Conservation (phyloP, 805 yeast species). For the Lachancea sp. region DNA sequence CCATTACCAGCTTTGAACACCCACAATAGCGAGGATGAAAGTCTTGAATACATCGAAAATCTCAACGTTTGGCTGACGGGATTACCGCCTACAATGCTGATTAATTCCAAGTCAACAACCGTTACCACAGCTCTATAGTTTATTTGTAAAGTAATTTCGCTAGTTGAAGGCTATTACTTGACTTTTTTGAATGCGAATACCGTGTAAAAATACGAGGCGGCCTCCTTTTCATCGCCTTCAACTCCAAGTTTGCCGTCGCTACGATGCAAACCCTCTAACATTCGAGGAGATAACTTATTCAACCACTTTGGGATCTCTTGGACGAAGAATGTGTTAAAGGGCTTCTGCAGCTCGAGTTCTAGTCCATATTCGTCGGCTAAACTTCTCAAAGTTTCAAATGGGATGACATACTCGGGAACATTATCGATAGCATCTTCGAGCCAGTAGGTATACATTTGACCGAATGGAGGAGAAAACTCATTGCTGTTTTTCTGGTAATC, state of each 20-base stretch:
- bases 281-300: constrained; percentile 49
- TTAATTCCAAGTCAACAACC: constrained; percentile 91
- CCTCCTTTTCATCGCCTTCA: constrained; percentile 84
- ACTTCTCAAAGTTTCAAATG: constrained; percentile 79
- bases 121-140: constrained; percentile 81
- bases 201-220: constrained; percentile 75
- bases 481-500: constrained; percentile 63
- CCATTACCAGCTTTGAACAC: constrained; percentile 87
- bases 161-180: constrained; percentile 21
- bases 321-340: constrained; percentile 75
- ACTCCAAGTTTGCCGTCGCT: constrained; percentile 79
- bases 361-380: constrained; percentile 80
- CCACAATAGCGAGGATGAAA: constrained; percentile 59
- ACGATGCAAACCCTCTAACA: constrained; percentile 63
- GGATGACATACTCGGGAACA: constrained; percentile 95
- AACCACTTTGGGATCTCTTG: constrained; percentile 69
- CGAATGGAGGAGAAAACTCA: constrained; percentile 67
- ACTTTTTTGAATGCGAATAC: constrained; percentile 76
- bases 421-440: constrained; percentile 91
- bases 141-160: background rate
- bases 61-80: constrained; percentile 75
- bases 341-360: constrained; percentile 62
- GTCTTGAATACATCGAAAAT: constrained; percentile 68
- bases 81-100: constrained; percentile 73
- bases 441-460: constrained; percentile 75